Conservation (phyloP, 805 yeast species). For the Teunomyces gatunensis region DNA sequence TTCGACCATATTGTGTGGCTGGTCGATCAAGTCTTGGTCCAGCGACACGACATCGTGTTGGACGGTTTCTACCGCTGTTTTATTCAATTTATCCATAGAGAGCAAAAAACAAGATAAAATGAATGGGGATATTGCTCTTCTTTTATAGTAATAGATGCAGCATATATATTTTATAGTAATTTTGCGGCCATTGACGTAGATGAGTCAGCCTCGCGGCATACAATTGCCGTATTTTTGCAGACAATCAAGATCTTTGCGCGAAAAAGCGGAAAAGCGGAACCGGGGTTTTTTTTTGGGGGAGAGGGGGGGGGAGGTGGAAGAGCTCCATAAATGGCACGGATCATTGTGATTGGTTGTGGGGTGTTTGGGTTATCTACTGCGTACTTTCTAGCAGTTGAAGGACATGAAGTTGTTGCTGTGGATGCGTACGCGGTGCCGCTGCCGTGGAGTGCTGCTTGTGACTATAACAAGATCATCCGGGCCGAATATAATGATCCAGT, state of each 20-base stretch:
- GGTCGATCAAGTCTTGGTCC: background rate
- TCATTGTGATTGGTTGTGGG: background rate
- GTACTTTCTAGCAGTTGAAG: background rate
- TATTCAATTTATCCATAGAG: background rate
- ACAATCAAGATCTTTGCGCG: too few species aligned
- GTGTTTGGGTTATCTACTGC: background rate
- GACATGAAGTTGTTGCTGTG: background rate
- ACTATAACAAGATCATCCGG: background rate
- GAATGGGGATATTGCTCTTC: background rate
- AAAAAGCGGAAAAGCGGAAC: background rate
- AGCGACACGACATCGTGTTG: background rate
- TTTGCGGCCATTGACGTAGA: background rate
- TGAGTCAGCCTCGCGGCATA: constrained; percentile 3
- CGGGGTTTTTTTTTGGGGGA: too few species aligned
- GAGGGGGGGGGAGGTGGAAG: too few species aligned
- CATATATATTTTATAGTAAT: background rate
- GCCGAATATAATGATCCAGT: background rate
- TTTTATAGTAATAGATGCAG: background rate
- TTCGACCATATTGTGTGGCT: background rate
- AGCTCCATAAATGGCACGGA: background rate
- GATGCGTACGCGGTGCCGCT: constrained; percentile 1
- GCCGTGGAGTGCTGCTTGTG: background rate
- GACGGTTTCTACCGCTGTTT: background rate
- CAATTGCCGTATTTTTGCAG: too few species aligned
- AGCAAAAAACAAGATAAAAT: background rate